Percentiles rank a stretch among this genome's conserved stretches.
Evolutionary conservation across 1,284 basidiomycete genomes (phyloP).

Genomic region (Pseudozyma flocculosa): DNA sequence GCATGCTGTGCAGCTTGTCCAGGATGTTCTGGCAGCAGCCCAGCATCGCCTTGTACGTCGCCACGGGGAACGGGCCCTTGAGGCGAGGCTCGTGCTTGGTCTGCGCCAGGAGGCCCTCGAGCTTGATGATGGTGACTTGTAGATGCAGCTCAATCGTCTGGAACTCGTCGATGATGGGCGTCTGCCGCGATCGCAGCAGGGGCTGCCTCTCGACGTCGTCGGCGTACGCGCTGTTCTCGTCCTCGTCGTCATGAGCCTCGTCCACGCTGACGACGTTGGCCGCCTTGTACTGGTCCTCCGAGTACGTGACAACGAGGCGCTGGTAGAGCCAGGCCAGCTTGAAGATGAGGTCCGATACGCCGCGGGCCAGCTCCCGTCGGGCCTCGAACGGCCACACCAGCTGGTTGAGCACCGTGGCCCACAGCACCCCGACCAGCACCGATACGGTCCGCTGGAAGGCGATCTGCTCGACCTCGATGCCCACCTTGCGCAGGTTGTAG

Average conservation of each 20-base stretch:
- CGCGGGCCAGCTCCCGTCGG: conserved; percentile 77
- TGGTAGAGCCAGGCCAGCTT: conserved; percentile 53
- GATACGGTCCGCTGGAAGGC: conserved; percentile 75
- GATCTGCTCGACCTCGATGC: conserved; percentile 71
- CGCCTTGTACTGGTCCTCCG: conserved; percentile 19
- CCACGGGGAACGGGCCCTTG: conserved; percentile 65
- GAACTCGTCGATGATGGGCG: conserved; percentile 29
- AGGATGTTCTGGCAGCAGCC: conserved; percentile 80
- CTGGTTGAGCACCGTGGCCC: conserved; percentile 81
- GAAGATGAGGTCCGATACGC: conserved; percentile 69
- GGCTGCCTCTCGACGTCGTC: conserved; percentile 29
- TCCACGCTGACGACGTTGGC: not conserved
- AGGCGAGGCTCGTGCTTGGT: conserved; percentile 89
- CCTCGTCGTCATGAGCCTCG: not conserved
- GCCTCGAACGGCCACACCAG: conserved; percentile 96
- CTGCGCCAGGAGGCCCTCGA: conserved; percentile 69
- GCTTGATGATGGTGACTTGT: conserved; percentile 80
- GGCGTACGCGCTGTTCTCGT: conserved; percentile 2
- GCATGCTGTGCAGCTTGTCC: conserved; percentile 78
- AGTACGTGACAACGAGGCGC: conserved; percentile 46
- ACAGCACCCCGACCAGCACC: conserved; percentile 84
- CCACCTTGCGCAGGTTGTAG: conserved; percentile 76
- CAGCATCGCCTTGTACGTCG: conserved; percentile 79
- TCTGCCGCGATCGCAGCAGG: conserved; percentile 19
- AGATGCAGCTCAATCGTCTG: conserved; percentile 81